These are phyloP conservation scores for Papiliotrema nemorosa DNA, from an alignment of 1,284 basidiomycete genomes.

Conservation along the genomic window DNA sequence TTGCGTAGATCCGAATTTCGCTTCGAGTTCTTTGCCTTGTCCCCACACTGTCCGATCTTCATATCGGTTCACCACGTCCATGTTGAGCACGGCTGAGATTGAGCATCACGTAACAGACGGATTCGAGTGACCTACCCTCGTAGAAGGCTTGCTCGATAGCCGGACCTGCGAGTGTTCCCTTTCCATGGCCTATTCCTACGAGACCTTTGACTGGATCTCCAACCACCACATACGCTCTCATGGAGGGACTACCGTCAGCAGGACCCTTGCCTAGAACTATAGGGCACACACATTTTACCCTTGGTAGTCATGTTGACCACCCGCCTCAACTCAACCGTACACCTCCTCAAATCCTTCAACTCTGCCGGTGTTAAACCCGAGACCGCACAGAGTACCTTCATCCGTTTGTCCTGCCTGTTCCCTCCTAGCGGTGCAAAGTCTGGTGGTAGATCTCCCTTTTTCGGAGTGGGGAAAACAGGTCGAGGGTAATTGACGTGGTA, in stretches of 20 bases:
- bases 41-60: conserved; percentile 85
- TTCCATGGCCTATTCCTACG: conserved; percentile 85
- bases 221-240: conserved; percentile 62
- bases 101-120: not conserved
- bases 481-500: conserved; percentile 39
- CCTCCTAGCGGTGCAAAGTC: conserved; percentile 21
- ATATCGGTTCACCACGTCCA: conserved; percentile 87
- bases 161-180: conserved; percentile 57
- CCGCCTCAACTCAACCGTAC: conserved; percentile 33
- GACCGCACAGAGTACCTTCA: conserved; percentile 23
- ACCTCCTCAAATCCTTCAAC: conserved; percentile 34
- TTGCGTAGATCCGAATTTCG: conserved; percentile 80
- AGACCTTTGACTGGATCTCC: conserved; percentile 82
- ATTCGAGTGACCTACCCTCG: conserved; percentile 52
- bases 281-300: conserved; percentile 44
- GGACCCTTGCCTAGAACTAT: not conserved
- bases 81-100: conserved; percentile 43
- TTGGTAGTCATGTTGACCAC: conserved; percentile 50
- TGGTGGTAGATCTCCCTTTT: conserved; percentile 12
- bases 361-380: conserved; percentile 31
- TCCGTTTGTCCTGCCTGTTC: conserved; percentile 21
- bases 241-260: conserved; percentile 12
- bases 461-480: conserved; percentile 16
- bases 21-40: conserved; percentile 60
- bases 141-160: conserved; percentile 67